These are phyloP conservation scores for Hondaea fermentalgiana DNA, from an alignment of 108 stramenopile genomes.

Conservation along the genomic window DNA sequence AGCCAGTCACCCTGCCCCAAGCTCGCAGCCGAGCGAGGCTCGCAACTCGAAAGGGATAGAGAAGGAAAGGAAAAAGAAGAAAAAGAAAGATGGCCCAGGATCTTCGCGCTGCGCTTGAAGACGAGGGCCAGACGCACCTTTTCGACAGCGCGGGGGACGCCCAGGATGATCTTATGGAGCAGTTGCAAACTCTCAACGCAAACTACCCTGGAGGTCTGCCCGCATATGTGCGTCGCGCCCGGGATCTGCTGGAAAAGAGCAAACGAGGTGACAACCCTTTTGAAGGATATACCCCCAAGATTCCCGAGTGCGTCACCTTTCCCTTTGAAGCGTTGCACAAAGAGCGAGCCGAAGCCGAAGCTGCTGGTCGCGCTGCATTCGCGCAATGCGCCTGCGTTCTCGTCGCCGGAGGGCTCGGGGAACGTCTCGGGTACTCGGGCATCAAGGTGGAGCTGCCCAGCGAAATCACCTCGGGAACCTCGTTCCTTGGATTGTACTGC, in stretches of 20 bases:
- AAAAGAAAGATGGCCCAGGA: background rate
- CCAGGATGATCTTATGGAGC: background rate
- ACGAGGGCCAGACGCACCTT: constrained; percentile 6
- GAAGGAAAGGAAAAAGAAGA: background rate
- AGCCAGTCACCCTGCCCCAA: too few relatives aligned
- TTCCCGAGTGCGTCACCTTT: constrained; percentile 34
- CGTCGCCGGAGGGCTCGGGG: constrained; percentile 86
- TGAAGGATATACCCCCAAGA: constrained; percentile 74
- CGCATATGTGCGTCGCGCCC: constrained; percentile 76
- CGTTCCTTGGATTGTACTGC: constrained; percentile 78
- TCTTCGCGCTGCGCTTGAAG: background rate
- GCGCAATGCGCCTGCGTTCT: constrained; percentile 35
- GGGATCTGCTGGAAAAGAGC: constrained; percentile 68
- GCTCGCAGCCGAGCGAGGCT: too few relatives aligned
- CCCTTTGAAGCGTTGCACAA: background rate
- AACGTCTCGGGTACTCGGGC: constrained; percentile 82
- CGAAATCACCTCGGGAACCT: constrained; percentile 68
- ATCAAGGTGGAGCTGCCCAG: constrained; percentile 92
- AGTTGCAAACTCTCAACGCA: constrained; percentile 71
- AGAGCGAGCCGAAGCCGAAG: constrained; percentile 26
- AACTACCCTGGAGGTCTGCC: constrained; percentile 84
- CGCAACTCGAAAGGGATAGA: background rate
- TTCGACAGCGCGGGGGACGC: background rate
- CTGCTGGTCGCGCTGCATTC: background rate
- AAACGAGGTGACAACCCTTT: constrained; percentile 83